These are phyloP conservation scores for Acanthamoeba polyphaga DNA, from an alignment of 208 protist species.

Conservation along the genomic window DNA sequence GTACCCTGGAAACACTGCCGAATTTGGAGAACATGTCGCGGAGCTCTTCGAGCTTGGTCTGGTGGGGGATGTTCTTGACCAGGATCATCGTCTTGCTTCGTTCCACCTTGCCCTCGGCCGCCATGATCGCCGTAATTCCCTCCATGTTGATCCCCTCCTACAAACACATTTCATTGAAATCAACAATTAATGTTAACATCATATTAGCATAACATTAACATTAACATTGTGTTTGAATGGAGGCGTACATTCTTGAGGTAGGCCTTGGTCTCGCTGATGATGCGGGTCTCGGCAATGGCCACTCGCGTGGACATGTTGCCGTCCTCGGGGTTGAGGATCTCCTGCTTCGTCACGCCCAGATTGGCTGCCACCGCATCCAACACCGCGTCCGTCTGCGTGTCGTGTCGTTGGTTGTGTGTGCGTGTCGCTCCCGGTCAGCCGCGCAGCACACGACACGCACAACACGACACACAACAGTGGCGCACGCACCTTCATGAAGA, in stretches of 20 bases:
- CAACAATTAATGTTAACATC: too few species aligned
- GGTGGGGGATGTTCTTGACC: constrained; percentile 91
- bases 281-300: constrained; percentile 91
- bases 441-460: too few species aligned
- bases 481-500: constrained; percentile 88
- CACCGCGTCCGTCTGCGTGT: constrained; percentile 88
- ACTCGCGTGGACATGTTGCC: constrained; percentile 88
- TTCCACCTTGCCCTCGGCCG: constrained; percentile 50
- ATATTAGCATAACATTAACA: neutral
- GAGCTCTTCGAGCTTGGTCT: constrained; percentile 83
- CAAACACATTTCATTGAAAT: neutral
- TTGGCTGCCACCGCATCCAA: constrained; percentile 85
- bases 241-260: constrained; percentile 81
- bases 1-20: constrained; percentile 80
- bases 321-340: constrained; percentile 86
- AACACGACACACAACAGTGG: too few species aligned
- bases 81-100: constrained; percentile 88
- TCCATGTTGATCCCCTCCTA: constrained; percentile 76
- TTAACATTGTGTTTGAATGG: neutral
- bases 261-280: constrained; percentile 90
- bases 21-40: constrained; percentile 82
- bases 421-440: too few species aligned
- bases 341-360: constrained; percentile 88
- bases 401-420: too few species aligned
- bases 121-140: constrained; percentile 57